Conservation (phyloP, 2,329 filamentous ascomycete species). For the Bipolaris bicolor region DNA sequence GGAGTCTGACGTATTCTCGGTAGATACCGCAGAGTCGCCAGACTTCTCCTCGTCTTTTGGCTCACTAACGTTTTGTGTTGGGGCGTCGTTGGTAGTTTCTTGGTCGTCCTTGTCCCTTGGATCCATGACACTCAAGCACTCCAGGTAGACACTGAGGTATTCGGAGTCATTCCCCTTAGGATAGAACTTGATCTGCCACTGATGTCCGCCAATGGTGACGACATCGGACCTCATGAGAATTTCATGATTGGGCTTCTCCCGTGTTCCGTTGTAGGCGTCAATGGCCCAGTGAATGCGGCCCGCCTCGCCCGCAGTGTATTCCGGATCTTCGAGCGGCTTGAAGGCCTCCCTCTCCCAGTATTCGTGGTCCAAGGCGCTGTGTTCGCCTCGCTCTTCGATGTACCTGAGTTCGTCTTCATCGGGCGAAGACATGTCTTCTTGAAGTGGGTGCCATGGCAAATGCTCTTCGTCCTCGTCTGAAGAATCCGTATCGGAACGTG, state of each 20-base stretch:
- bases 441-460: slow-evolving; percentile 59
- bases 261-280: slow-evolving; percentile 65
- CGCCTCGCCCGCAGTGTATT: slow-evolving; percentile 60
- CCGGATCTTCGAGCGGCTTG: slow-evolving; percentile 62
- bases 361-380: slow-evolving; percentile 63
- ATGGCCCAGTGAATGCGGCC: slow-evolving; percentile 66
- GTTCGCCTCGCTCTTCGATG: slow-evolving; percentile 58
- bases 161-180: slow-evolving; percentile 65
- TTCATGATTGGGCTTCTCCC: slow-evolving; percentile 64
- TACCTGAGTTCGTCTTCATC: slow-evolving; percentile 65
- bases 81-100: slow-evolving; percentile 3
- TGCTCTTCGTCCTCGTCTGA: slow-evolving; percentile 47
- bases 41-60: background rate
- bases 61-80: background rate
- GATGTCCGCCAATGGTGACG: slow-evolving; percentile 63
- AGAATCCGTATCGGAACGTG: slow-evolving; percentile 41
- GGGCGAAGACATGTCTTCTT: slow-evolving; percentile 62
- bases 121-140: slow-evolving; percentile 60
- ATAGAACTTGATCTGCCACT: slow-evolving; percentile 71
- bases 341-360: slow-evolving; percentile 66
- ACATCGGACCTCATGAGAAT: slow-evolving; percentile 64
- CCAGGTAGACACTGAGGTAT: slow-evolving; percentile 66
- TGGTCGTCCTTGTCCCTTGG: slow-evolving; percentile 18
- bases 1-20: background rate
- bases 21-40: background rate